Evolutionary conservation across 2,329 filamentous ascomycete species (phyloP).

Genomic region (Alternaria sp.): DNA sequence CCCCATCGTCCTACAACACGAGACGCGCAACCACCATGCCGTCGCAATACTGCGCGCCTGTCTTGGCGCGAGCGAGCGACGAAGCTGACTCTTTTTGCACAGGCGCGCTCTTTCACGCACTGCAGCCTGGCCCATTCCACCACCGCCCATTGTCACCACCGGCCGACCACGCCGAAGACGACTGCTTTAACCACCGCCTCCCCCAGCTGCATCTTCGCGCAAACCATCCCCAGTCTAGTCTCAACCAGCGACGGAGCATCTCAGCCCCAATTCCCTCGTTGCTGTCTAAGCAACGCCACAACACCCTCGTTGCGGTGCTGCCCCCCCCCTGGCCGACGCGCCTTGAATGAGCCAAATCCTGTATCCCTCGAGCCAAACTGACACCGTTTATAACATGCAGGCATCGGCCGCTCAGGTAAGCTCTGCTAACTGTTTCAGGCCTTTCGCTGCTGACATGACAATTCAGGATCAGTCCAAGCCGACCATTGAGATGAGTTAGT

Average conservation of each 20-base stretch:
- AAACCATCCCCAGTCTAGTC: background rate
- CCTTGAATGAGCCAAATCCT: constrained; percentile 40
- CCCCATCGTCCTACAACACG: constrained; percentile 12
- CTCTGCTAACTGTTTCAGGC: constrained; percentile 39
- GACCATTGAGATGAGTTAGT: constrained; percentile 57
- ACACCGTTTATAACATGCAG: constrained; percentile 48
- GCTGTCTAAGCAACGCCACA: constrained; percentile 22
- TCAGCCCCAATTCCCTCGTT: constrained; percentile 9
- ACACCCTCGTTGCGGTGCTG: constrained; percentile 6
- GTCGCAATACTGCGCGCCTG: constrained; percentile 21
- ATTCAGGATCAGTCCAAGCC: constrained; percentile 46
- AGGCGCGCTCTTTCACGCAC: constrained; percentile 16
- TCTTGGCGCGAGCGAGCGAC: constrained; percentile 13
- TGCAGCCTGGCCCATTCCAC: constrained; percentile 13
- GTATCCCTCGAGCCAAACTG: constrained; percentile 48
- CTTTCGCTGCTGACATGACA: constrained; percentile 39
- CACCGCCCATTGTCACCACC: constrained; percentile 5
- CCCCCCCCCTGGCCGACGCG: constrained; percentile 12
- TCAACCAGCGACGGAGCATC: background rate
- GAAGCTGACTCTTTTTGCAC: constrained; percentile 24
- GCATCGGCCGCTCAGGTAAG: constrained; percentile 64
- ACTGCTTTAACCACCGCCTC: background rate
- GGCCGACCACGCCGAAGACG: background rate
- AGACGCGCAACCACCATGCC: constrained; percentile 18
- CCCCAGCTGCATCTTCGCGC: background rate